A percentile compares a stretch with the other conserved stretches of the same genome.
These are phyloP conservation scores for Microbotryomycetes sp. DNA, from an alignment of 1,284 basidiomycete species.

Conservation along the genomic window DNA sequence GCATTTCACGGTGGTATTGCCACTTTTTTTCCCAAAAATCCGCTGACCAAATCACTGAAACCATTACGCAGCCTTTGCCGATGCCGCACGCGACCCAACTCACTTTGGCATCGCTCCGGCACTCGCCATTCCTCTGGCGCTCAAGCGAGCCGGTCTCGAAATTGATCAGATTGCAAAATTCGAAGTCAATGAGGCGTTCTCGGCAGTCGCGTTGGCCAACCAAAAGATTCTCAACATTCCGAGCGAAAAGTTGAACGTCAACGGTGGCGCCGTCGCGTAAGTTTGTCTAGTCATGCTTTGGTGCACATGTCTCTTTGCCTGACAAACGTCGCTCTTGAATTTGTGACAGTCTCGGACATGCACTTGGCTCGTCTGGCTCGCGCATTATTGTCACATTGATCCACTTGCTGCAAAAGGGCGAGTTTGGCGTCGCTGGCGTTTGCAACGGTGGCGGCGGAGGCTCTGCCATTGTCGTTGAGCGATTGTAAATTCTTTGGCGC, in stretches of 20 bases:
- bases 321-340: slow-evolving; percentile 20
- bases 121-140: slow-evolving; percentile 78
- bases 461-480: slow-evolving; percentile 82
- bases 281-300: too few species aligned
- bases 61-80: slow-evolving; percentile 69
- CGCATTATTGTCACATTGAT: slow-evolving; percentile 91
- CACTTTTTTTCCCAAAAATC: slow-evolving; percentile 34
- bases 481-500: slow-evolving; percentile 59
- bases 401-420: slow-evolving; percentile 84
- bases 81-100: slow-evolving; percentile 91
- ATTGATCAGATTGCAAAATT: slow-evolving; percentile 81
- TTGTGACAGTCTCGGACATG: slow-evolving; percentile 68
- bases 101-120: slow-evolving; percentile 97
- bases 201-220: slow-evolving; percentile 44
- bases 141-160: slow-evolving; percentile 77
- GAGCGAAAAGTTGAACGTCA: slow-evolving; percentile 81
- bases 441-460: slow-evolving; percentile 91
- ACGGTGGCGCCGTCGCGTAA: slow-evolving; percentile 53
- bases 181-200: slow-evolving; percentile 75
- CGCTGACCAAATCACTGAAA: slow-evolving; percentile 33
- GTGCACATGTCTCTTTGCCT: slow-evolving; percentile 20
- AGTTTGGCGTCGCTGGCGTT: slow-evolving; percentile 95
- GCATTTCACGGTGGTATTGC: slow-evolving; percentile 29
- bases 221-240: slow-evolving; percentile 47
- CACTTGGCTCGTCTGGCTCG: slow-evolving; percentile 65